Conservation (phyloP, 176 grass and related monocot genomes). For the Hyparrhenia diplandra region DNA sequence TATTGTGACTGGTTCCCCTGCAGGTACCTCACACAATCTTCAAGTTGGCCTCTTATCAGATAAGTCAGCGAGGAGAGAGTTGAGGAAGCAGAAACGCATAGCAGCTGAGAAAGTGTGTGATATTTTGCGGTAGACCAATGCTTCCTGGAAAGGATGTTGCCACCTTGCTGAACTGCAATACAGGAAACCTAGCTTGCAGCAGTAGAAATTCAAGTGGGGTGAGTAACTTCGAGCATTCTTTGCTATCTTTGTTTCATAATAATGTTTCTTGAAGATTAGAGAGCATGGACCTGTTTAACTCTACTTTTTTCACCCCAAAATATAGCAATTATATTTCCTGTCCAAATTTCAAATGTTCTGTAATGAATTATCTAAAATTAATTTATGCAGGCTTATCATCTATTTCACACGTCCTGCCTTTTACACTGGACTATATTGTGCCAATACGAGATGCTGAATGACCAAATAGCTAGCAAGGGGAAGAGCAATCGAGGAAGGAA, state of each 20-base stretch:
- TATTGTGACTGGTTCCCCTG: slow-evolving; percentile 25
- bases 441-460: slow-evolving; percentile 66
- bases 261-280: neutral
- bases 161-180: slow-evolving; percentile 78
- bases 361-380: neutral
- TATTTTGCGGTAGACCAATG: slow-evolving; percentile 89
- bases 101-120: slow-evolving; percentile 93
- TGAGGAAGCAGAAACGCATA: slow-evolving; percentile 79
- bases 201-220: slow-evolving; percentile 90
- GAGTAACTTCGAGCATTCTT: slow-evolving; percentile 38
- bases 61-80: slow-evolving; percentile 66
- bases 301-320: neutral
- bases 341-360: neutral
- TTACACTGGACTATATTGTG: slow-evolving; percentile 91
- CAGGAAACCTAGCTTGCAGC: slow-evolving; percentile 82
- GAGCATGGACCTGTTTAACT: neutral
- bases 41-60: slow-evolving; percentile 47
- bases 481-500: slow-evolving; percentile 84
- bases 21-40: slow-evolving; percentile 38
- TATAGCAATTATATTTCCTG: neutral
- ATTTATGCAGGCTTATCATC: slow-evolving; percentile 44
- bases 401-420: slow-evolving; percentile 86
- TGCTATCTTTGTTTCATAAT: neutral
- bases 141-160: slow-evolving; percentile 86
- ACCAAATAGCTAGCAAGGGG: slow-evolving; percentile 49